Conservation (phyloP, 768 basidiomycete genomes). For the Pleurotus djamor region DNA sequence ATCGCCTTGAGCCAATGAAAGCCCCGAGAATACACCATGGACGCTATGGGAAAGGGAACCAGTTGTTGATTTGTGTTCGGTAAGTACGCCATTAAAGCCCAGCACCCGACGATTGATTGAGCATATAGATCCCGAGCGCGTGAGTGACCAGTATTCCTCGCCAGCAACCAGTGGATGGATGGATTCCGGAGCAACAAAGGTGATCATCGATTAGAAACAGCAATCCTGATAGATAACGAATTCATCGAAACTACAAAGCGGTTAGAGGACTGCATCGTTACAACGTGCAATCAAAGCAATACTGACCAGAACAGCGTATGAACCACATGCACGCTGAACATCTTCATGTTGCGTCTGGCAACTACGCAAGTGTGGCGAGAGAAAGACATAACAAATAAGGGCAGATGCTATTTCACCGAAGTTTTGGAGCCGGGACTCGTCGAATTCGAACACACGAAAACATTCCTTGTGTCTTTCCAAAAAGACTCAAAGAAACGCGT, state of each 20-base stretch:
- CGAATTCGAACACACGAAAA: neutral
- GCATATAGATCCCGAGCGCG: neutral
- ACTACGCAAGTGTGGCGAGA: neutral
- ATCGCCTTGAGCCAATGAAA: neutral
- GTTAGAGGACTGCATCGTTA: too few relatives aligned
- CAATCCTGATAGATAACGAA: too few relatives aligned
- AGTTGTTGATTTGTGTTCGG: neutral
- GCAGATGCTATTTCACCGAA: constrained; percentile 4
- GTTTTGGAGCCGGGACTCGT: neutral
- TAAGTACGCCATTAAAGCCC: neutral
- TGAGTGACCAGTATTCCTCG: neutral
- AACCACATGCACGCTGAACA: too few relatives aligned
- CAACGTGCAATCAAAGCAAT: too few relatives aligned
- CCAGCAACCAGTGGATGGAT: too few relatives aligned
- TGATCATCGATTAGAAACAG: too few relatives aligned
- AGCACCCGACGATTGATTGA: neutral
- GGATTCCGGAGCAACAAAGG: too few relatives aligned
- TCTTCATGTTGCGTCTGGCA: too few relatives aligned
- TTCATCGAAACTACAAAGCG: too few relatives aligned
- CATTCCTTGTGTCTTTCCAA: neutral
- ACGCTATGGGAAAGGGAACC: neutral
- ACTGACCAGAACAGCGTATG: too few relatives aligned
- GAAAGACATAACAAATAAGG: neutral
- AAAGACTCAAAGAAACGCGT: neutral
- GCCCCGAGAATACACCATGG: constrained; percentile 3